Percentiles rank a stretch among this genome's conserved stretches.
These are phyloP conservation scores for Pittosporum tobira DNA, from an alignment of 129 eudicot species.

Conservation along the genomic window DNA sequence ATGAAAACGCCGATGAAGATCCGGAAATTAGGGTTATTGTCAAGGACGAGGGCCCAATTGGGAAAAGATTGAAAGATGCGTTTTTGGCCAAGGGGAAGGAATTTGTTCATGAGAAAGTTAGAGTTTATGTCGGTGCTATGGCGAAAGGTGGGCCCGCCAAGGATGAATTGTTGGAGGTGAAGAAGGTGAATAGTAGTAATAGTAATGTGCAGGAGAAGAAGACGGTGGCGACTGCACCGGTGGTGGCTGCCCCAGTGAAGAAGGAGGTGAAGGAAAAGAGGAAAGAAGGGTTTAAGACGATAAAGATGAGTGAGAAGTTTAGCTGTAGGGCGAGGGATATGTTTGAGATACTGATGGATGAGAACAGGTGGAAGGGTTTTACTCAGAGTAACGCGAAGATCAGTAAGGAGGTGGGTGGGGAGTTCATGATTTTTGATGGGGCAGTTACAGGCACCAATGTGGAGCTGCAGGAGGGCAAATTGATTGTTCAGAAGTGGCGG, in stretches of 20 bases:
- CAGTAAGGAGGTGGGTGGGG: conserved; percentile 85
- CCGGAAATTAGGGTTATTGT: conserved; percentile 68
- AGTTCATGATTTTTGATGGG: conserved; percentile 77
- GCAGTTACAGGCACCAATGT: conserved; percentile 65
- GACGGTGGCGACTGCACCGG: conserved; percentile 12
- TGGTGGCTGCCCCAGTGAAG: conserved; percentile 22
- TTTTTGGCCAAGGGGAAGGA: conserved; percentile 57
- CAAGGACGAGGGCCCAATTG: conserved; percentile 70
- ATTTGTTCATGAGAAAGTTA: conserved; percentile 57
- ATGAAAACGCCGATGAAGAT: conserved; percentile 93
- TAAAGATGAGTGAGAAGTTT: conserved; percentile 75
- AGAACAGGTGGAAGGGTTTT: conserved; percentile 96
- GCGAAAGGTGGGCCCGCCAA: conserved; percentile 88
- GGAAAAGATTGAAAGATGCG: conserved; percentile 74
- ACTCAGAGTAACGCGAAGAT: conserved; percentile 90
- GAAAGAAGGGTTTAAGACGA: conserved; percentile 82
- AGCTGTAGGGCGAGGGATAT: conserved; percentile 77
- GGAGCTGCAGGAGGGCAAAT: conserved; percentile 78
- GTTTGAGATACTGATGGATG: conserved; percentile 97
- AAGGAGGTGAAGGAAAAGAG: conserved; percentile 35
- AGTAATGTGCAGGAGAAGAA: not conserved
- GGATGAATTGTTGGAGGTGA: conserved; percentile 74
- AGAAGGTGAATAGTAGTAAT: conserved; percentile 48
- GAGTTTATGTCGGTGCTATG: conserved; percentile 74
- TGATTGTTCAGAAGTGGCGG: conserved; percentile 94